phyloP scores from a whole-genome alignment of 495 filamentous ascomycete species.

The Penicillium arizonense region DNA sequence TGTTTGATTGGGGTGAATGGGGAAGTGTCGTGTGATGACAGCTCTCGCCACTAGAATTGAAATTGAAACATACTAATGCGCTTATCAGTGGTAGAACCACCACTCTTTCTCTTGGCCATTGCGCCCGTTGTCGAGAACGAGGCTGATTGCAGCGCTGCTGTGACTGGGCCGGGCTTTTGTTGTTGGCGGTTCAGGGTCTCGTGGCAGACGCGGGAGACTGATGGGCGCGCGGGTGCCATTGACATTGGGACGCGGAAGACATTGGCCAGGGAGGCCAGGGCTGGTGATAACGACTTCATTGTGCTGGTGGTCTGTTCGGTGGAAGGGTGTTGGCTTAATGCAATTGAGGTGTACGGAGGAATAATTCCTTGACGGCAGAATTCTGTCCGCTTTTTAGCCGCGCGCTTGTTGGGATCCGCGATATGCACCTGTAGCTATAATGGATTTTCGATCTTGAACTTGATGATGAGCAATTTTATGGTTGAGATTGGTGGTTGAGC shows the following conservation, averaged over 20 bases:
- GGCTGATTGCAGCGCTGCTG: constrained; percentile 30
- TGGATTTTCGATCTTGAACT: no score
- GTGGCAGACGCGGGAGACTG: constrained; percentile 26
- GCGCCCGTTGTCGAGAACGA: constrained; percentile 46
- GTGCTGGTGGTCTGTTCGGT: constrained; percentile 21
- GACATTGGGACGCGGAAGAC: constrained; percentile 44
- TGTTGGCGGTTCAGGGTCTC: constrained; percentile 25
- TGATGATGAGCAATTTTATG: no score
- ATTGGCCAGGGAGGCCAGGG: constrained; percentile 45
- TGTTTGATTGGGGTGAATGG: background rate
- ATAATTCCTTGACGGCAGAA: constrained; percentile 35
- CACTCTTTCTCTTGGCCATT: constrained; percentile 32
- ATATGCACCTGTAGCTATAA: no score
- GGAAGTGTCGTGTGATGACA: background rate
- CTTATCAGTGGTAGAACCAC: constrained; percentile 26
- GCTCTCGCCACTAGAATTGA: constrained; percentile 4
- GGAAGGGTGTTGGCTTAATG: constrained; percentile 8
- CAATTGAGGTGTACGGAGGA: constrained; percentile 18
- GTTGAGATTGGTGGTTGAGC: no score
- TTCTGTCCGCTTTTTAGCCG: constrained; percentile 29
- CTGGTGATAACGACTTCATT: constrained; percentile 43
- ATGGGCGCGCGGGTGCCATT: constrained; percentile 29
- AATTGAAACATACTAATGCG: constrained; percentile 47
- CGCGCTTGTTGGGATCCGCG: constrained; percentile 23
- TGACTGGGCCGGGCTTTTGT: constrained; percentile 26